phyloP scores from a whole-genome alignment of 352 stramenopile genomes.

The Thalassiosira exigua region DNA sequence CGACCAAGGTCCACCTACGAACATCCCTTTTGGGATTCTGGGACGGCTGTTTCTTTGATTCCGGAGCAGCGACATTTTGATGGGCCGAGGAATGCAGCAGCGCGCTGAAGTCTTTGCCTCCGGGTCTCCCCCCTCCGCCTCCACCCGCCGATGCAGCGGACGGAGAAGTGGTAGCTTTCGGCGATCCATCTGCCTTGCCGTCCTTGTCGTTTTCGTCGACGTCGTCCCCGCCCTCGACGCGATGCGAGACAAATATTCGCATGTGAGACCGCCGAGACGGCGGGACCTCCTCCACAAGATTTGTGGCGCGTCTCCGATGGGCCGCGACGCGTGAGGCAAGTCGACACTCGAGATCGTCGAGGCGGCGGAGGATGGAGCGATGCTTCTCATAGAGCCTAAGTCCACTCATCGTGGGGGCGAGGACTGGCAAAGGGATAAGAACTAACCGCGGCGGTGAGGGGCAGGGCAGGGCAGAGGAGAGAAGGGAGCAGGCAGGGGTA shows the following conservation, averaged over 20 bases:
- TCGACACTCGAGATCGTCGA: conserved; percentile 73
- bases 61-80: conserved; percentile 3
- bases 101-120: conserved; percentile 51
- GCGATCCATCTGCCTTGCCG: background rate
- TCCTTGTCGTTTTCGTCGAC: conserved; percentile 11
- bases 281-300: conserved; percentile 65
- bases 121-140: background rate
- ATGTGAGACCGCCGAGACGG: conserved; percentile 64
- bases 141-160: background rate
- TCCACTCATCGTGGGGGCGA: no score
- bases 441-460: no score
- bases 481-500: no score
- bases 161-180: background rate
- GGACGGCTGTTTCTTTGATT: background rate
- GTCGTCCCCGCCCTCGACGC: conserved; percentile 31
- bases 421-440: no score
- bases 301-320: conserved; percentile 58
- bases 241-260: conserved; percentile 76
- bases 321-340: conserved; percentile 60
- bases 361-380: conserved; percentile 31
- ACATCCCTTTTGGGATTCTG: conserved; percentile 28
- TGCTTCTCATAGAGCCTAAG: conserved; percentile 32
- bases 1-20: conserved; percentile 61
- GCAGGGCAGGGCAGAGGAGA: no score
- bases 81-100: conserved; percentile 42